Evolutionary conservation across 2,329 filamentous ascomycete genomes (phyloP), one percentile per base, ranked within the genome.

Genomic region (Botrytis squamosa): DNA sequence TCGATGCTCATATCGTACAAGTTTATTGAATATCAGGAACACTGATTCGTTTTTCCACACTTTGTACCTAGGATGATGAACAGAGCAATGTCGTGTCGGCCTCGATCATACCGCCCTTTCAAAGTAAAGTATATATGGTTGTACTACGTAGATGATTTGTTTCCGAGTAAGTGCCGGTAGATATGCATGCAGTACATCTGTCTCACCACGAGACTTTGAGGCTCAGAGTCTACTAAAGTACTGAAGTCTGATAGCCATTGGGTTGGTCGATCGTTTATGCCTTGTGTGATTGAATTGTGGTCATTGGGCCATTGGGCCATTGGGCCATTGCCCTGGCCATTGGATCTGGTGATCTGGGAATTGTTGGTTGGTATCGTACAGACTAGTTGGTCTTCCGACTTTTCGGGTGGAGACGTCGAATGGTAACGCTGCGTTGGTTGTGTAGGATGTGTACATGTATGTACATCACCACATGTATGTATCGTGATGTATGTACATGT

Each of bases 61-160:
- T 18, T 33, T 33, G 33, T 33, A 33, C 33, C 33, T 33, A 66
- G 6, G 12, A 36, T 55, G 46, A 40, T 46, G 44, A 46, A 46
- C 20, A 67, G 46, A 44, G 44, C 40, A 29, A 14, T 62, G 52
- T 57, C n/a, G 14, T 68, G 25, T 22, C 18, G 29, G 36, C 25
- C 40, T 42, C 49, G 16, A 68, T 68, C 49, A 57, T 68, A 68
- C 65, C 65, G 65, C 65, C 49, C 10, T 57, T 68, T 68, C 65
- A 46, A 36, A 9, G 49, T 36, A 16, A 20, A 9, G 49, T 14
- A n/a, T 52, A 25, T 52, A n/a, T 55, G 49, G 49, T 7, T 4
- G 18, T 9, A 22, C 25, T 22, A 36, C 25, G 18, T 33, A 12
- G 10, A 33, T 12, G 33, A 40, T 55, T 55, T 12, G 46, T 29